A percentile compares a stretch with the other conserved stretches of the same genome.
Conservation (phyloP, 78 protist species). For the Dictyostelium capitatum region DNA sequence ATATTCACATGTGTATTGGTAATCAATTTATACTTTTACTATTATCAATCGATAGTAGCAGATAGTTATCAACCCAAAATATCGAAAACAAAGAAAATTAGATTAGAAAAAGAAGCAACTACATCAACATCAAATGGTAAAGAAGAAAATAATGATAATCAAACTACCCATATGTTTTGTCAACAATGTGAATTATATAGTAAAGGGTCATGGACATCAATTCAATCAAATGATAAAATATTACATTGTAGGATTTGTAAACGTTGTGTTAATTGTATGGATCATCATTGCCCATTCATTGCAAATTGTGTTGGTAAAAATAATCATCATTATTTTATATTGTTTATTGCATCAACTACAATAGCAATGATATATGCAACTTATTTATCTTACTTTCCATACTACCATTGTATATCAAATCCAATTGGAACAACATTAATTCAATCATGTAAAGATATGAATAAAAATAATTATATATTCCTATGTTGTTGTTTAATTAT, state of each 20-base stretch:
- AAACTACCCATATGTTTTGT: too few relatives aligned
- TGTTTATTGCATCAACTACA: neutral
- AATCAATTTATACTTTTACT: constrained; percentile 19
- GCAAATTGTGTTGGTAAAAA: constrained; percentile 34
- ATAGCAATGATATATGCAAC: constrained; percentile 19
- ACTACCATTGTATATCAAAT: neutral
- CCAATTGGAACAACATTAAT: too few relatives aligned
- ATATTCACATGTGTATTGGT: neutral
- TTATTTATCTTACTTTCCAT: constrained; percentile 28
- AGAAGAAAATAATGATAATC: neutral
- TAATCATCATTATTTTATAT: constrained; percentile 31
- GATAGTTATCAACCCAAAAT: neutral
- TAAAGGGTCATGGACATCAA: neutral
- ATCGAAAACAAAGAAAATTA: neutral
- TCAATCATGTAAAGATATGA: constrained; percentile 9
- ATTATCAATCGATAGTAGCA: constrained; percentile 5
- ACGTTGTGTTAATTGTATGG: constrained; percentile 44
- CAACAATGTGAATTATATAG: neutral
- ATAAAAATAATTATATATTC: constrained; percentile 33
- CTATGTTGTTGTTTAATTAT: constrained; percentile 8
- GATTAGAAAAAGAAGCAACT: neutral
- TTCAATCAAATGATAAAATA: neutral
- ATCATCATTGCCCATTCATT: constrained; percentile 70
- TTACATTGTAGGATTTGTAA: constrained; percentile 62
- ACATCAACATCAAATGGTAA: too few relatives aligned